Evolutionary conservation across 1,284 basidiomycete genomes (phyloP), one percentile per base, ranked within the genome.

Genomic region (Sanghuangporus sanghuang): DNA sequence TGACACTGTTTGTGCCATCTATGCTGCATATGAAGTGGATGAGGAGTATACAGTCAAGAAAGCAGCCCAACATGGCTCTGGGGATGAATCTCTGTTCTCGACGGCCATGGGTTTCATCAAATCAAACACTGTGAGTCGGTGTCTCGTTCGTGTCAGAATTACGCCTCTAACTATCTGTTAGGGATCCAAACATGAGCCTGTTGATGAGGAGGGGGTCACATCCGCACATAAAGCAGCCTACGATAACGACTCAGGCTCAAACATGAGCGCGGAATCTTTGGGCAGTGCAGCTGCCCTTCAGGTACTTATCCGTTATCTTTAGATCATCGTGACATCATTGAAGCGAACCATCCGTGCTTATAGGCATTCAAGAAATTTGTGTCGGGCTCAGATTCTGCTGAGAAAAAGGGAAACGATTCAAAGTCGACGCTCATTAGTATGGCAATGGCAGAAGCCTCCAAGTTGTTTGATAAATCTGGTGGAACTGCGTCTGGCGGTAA

Each of bases 371-470:
- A 89, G 72, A 69, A 78, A 68, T 91, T 92, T 76, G 89, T 85
- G 1, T 81, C 80, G 23, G 80, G 82, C 53, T 54, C 53, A 18
- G 32, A 16, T 27, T 77, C 77, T 12, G 71, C 75, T 18, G 68
- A 62, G 2, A 74, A 77, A 73, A 71, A 5, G 72, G 76, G 16
- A 75, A 78, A 0, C 78, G 84, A 79, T 64, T 81, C 79, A 27
- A 76, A 83, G 66, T 79, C 80, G 1, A 74, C 92, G 73, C 78
- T 96, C 61, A 86, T 96, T 73, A 87, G 88, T 68, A 75, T 93
- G 73, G 93, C 92, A 11, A 92, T 95, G 90, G 82, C 84, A 0
- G 88, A 95, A 72, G 90, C 86, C 0, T 79, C 81, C 38, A 85
- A 90, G 72, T 76, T 93, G 59, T 89, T 94, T 68, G 89, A 92